These are phyloP conservation scores for Elongisporangium anandrum DNA, from an alignment of 352 stramenopile genomes.

Conservation along the genomic window DNA sequence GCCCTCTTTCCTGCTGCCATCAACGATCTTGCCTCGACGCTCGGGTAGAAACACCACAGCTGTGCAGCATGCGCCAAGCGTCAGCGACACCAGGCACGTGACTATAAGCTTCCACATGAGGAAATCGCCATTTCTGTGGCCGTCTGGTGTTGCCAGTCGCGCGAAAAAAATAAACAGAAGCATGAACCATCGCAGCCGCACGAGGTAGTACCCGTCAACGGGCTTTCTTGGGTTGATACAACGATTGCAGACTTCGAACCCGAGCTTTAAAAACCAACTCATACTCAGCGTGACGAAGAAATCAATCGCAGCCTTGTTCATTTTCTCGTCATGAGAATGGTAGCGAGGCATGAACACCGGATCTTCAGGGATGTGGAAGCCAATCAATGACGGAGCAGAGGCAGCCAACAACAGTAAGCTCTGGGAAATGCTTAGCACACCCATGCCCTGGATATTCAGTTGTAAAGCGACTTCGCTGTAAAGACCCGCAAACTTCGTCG, in stretches of 20 bases:
- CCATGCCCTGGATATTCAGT: constrained; percentile 35
- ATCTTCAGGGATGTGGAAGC: constrained; percentile 27
- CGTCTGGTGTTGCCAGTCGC: constrained; percentile 15
- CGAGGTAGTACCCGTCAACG: constrained; percentile 24
- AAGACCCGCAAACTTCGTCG: constrained; percentile 30
- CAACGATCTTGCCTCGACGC: constrained; percentile 22
- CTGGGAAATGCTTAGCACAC: constrained; percentile 39
- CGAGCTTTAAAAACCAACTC: constrained; percentile 46
- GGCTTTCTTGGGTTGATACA: constrained; percentile 22
- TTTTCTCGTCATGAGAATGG: constrained; percentile 8
- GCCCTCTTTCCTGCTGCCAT: constrained; percentile 15
- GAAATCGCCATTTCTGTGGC: not conserved
- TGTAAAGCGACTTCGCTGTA: constrained; percentile 33
- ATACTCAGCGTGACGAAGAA: constrained; percentile 40
- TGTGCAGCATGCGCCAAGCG: not conserved
- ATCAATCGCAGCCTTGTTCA: constrained; percentile 15
- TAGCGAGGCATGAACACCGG: constrained; percentile 18
- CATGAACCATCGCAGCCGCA: constrained; percentile 26
- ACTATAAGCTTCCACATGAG: not conserved
- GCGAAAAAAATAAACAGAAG: constrained; percentile 26
- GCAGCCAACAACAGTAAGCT: constrained; percentile 28
- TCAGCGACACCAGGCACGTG: not conserved
- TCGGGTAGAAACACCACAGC: constrained; percentile 21
- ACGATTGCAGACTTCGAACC: constrained; percentile 37
- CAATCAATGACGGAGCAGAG: constrained; percentile 22